Base-by-base conservation (phyloP, 352 stramenopile species). In the Globisporangium irregulare region DNA sequence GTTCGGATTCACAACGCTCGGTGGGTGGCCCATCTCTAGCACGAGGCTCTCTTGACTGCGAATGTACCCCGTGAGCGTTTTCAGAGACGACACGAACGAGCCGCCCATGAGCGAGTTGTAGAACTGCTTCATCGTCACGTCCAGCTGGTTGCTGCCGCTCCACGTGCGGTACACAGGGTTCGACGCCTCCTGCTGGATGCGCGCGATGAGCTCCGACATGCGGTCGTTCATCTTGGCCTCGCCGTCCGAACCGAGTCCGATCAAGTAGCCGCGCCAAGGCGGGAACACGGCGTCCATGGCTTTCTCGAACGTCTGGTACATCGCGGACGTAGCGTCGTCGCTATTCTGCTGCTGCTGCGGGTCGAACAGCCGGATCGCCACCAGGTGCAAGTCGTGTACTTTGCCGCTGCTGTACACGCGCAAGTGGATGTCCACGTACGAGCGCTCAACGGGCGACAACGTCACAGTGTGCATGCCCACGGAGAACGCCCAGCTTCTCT, bases 401-500 rank as follows among this genome's bases (percentile, higher is more conserved):
- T 64, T 62, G 1, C 63, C 73, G 20, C 43, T 54, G 55, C 64
- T 60, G 50, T 77, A 81, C 38, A 85, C 64, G n/a, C 79, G 81
- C 34, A 86, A 43, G 12, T 74, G 78, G 51, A 89, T 78, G 22
- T 81, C 77, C 24, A 87, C 54, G 36, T 74, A 81, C 38, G 79
- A 77, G 10, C 75, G 69, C 57, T 78, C 54, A 3, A n/a, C 63
- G 29, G 32, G 64, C 4, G 71, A 69, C 46, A 72, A 22, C 55
- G 15, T 67, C 4, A 55, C 70, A 3, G 62, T 63, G 62, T 74
- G 71, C 29, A 91, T 32, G 10, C 75, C 75, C 15, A 91, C 29
- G 1, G 78, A 87, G 56, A 90, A 86, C 12, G 70, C 73, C 83
- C 79, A 89, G 46, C 74, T 76, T 25, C 69, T 60, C 9, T 63